phyloP scores from a whole-genome alignment of 2,329 filamentous ascomycete genomes.

The Penicillium carneum region DNA sequence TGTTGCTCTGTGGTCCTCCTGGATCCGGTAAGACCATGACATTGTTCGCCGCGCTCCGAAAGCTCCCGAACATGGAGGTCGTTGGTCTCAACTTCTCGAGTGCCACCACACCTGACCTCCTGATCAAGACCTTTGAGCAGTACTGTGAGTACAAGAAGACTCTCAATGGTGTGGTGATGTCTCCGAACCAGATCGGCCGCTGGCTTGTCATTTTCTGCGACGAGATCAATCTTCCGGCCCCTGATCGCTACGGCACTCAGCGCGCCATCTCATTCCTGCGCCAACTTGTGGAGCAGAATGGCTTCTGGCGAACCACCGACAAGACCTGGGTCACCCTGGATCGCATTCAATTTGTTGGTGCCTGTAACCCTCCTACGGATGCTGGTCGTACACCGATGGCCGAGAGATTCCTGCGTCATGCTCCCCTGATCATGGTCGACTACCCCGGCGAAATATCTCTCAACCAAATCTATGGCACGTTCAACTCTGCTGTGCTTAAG shows the following conservation, averaged over 20 bases:
- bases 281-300: conserved; percentile 97
- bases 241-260: conserved; percentile 96
- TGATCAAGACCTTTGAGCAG: conserved; percentile 99
- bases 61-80: conserved; percentile 97
- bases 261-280: conserved; percentile 95
- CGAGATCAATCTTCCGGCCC: conserved; percentile 97
- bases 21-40: conserved; percentile 99
- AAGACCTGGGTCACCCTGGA: conserved; percentile 98
- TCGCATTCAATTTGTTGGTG: conserved; percentile 97
- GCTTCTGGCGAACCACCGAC: conserved; percentile 97
- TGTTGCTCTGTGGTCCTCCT: conserved; percentile 93
- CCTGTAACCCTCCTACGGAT: conserved; percentile 97
- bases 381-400: conserved; percentile 94
- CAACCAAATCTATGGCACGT: conserved; percentile 97
- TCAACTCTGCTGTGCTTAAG: conserved; percentile 95
- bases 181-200: conserved; percentile 92
- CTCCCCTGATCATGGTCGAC: conserved; percentile 99
- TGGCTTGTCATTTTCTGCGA: conserved; percentile 99
- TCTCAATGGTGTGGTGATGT: conserved; percentile 91
- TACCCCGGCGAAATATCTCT: conserved; percentile 96
- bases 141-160: conserved; percentile 99
- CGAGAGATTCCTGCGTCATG: conserved; percentile 90
- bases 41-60: conserved; percentile 93
- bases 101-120: conserved; percentile 92
- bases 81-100: conserved; percentile 99